A percentile compares a stretch with the other conserved stretches of the same genome.
These are phyloP conservation scores for Vaccinium corymbosum DNA, from an alignment of 148 eudicot species.

Conservation along the genomic window DNA sequence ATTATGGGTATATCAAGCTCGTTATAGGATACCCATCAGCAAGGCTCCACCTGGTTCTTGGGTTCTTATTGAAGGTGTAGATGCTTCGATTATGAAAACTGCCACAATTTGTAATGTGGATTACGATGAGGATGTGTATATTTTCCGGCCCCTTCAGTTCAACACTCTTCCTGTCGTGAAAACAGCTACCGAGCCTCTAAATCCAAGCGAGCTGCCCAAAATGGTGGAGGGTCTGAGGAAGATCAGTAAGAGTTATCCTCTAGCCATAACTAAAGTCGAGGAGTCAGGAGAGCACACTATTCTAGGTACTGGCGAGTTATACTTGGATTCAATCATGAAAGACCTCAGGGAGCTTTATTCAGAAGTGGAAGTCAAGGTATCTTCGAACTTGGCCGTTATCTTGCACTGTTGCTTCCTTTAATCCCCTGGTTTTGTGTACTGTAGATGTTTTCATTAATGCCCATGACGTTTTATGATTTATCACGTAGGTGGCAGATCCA, in stretches of 20 bases:
- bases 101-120: slow-evolving; percentile 83
- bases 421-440: not conserved
- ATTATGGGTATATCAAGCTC: slow-evolving; percentile 96
- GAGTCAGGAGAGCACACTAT: slow-evolving; percentile 99
- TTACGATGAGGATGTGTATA: slow-evolving; percentile 79
- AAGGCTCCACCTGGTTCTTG: slow-evolving; percentile 99
- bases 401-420: not conserved
- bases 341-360: slow-evolving; percentile 98
- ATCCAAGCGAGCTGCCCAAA: slow-evolving; percentile 97
- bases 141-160: slow-evolving; percentile 91
- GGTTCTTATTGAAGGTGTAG: slow-evolving; percentile 99
- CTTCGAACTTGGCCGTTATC: slow-evolving; percentile 1
- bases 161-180: slow-evolving; percentile 98
- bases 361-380: slow-evolving; percentile 98
- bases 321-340: slow-evolving; percentile 98
- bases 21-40: slow-evolving; percentile 90
- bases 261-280: slow-evolving; percentile 98
- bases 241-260: slow-evolving; percentile 96
- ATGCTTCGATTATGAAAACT: slow-evolving; percentile 98
- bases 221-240: slow-evolving; percentile 99
- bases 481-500: slow-evolving; percentile 88
- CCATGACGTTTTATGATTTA: not conserved
- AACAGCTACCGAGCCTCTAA: slow-evolving; percentile 97
- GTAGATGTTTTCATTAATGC: not conserved
- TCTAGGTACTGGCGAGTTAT: slow-evolving; percentile 92